Percentiles rank a stretch among this genome's conserved stretches.
These are phyloP conservation scores for Rhizopogon rudus DNA, from an alignment of 768 basidiomycete genomes.

Conservation along the genomic window DNA sequence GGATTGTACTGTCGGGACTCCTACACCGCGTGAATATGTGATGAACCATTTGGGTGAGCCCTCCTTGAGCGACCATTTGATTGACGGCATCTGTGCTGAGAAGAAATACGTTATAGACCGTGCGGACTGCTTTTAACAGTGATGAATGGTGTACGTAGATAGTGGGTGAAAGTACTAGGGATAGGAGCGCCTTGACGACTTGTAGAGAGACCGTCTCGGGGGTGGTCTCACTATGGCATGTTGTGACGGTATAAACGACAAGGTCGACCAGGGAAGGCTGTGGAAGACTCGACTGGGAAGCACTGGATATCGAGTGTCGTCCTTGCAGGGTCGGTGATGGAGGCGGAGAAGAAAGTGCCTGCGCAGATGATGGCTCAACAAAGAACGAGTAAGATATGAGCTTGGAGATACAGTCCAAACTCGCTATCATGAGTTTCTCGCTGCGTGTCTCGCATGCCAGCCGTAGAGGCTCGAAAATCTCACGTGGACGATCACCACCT, in stretches of 20 bases:
- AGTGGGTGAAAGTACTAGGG: slow-evolving; percentile 82
- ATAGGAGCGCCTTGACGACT: slow-evolving; percentile 91
- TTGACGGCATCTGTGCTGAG: slow-evolving; percentile 87
- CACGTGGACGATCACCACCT: slow-evolving; percentile 72
- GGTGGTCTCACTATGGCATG: slow-evolving; percentile 84
- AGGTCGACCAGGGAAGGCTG: slow-evolving; percentile 84
- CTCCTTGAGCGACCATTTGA: slow-evolving; percentile 97
- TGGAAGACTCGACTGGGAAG: slow-evolving; percentile 45
- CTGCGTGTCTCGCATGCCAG: slow-evolving; percentile 93
- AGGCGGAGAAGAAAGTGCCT: slow-evolving; percentile 64
- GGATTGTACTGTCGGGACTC: slow-evolving; percentile 19
- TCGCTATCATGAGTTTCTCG: slow-evolving; percentile 94
- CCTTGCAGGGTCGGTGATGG: slow-evolving; percentile 57
- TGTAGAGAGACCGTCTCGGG: slow-evolving; percentile 92
- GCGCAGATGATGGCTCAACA: slow-evolving; percentile 51
- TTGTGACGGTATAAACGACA: slow-evolving; percentile 91
- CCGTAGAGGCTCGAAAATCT: slow-evolving; percentile 94
- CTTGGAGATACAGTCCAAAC: slow-evolving; percentile 96
- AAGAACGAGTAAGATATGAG: slow-evolving; percentile 98
- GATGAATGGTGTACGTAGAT: slow-evolving; percentile 93
- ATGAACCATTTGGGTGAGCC: slow-evolving; percentile 96
- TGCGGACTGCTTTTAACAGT: slow-evolving; percentile 91
- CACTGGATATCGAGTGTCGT: slow-evolving; percentile 35
- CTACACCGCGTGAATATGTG: slow-evolving; percentile 88
- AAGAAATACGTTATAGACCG: slow-evolving; percentile 97